phyloP scores from a whole-genome alignment of 164 flowering plant genomes.

The Sedum album region DNA sequence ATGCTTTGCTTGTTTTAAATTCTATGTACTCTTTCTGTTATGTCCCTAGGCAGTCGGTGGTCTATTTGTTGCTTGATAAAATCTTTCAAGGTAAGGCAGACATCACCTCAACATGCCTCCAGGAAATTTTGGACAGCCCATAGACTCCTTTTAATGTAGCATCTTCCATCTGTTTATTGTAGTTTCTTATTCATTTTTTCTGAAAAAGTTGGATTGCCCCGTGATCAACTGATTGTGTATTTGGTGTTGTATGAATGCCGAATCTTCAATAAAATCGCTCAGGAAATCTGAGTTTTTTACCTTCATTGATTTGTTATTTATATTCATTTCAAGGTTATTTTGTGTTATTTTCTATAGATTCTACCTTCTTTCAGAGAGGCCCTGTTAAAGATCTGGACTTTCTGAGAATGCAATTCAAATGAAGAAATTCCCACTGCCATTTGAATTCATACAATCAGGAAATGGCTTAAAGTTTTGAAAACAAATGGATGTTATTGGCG shows the following conservation, averaged over 20 bases:
- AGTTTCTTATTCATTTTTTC: not conserved
- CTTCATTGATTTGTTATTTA: not conserved
- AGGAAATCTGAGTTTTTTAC: not conserved
- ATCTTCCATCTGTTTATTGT: not conserved
- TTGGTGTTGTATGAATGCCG: not conserved
- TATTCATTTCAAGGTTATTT: not conserved
- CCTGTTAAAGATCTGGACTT: not conserved
- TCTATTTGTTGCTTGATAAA: slow-evolving; percentile 18
- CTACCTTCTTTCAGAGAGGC: not conserved
- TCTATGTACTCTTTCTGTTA: slow-evolving; percentile 36
- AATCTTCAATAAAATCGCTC: not conserved
- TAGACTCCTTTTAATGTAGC: not conserved
- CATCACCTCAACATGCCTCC: slow-evolving; percentile 17
- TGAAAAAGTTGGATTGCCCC: not conserved
- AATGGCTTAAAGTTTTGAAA: too few relatives aligned
- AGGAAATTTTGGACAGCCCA: slow-evolving; percentile 20
- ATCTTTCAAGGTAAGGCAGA: slow-evolving; percentile 22
- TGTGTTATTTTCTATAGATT: not conserved
- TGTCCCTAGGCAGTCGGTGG: slow-evolving; percentile 16
- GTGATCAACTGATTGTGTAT: not conserved
- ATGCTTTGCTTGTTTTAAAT: slow-evolving; percentile 35
- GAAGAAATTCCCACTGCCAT: not conserved
- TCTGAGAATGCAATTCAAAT: not conserved
- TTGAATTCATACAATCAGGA: too few relatives aligned
- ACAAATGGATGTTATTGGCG: not conserved